phyloP scores from a whole-genome alignment of 441 rosid species.

The Hura crepitans region DNA sequence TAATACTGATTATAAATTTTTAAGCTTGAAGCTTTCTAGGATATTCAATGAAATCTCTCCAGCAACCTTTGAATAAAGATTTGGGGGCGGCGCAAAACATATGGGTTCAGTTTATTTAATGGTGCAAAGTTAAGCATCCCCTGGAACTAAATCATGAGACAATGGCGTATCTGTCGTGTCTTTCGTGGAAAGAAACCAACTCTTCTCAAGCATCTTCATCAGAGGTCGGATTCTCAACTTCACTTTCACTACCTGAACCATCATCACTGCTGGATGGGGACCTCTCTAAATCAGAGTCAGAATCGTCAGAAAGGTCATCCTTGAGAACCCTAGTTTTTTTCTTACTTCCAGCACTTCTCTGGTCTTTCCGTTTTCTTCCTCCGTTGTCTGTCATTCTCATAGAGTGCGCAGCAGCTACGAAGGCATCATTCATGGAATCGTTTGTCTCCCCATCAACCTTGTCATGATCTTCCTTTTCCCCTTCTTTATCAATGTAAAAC shows the following conservation, averaged over 20 bases:
- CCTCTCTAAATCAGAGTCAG: conserved; percentile 24
- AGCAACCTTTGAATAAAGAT: not conserved
- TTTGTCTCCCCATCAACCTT: conserved; percentile 25
- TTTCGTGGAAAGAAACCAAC: not conserved
- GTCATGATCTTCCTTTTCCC: conserved; percentile 28
- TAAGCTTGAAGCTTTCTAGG: too few relatives aligned
- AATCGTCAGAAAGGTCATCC: conserved; percentile 26
- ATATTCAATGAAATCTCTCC: not conserved
- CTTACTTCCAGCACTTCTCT: conserved; percentile 19
- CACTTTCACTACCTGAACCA: conserved; percentile 31
- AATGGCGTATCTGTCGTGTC: not conserved
- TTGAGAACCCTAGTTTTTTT: conserved; percentile 31
- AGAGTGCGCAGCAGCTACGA: conserved; percentile 43
- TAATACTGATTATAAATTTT: too few relatives aligned
- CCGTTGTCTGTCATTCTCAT: conserved; percentile 31
- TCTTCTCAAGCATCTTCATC: conserved; percentile 24
- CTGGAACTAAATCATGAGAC: not conserved
- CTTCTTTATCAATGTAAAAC: conserved; percentile 39
- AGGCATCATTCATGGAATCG: conserved; percentile 33
- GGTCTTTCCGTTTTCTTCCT: conserved; percentile 37
- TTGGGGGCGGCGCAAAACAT: not conserved
- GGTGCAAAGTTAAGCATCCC: conserved; percentile 1
- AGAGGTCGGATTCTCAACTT: conserved; percentile 37
- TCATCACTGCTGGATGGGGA: conserved; percentile 22
- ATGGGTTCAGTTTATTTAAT: not conserved